These are phyloP conservation scores for Leccinum solheimii DNA, from an alignment of 1,284 basidiomycete species.

Conservation along the genomic window DNA sequence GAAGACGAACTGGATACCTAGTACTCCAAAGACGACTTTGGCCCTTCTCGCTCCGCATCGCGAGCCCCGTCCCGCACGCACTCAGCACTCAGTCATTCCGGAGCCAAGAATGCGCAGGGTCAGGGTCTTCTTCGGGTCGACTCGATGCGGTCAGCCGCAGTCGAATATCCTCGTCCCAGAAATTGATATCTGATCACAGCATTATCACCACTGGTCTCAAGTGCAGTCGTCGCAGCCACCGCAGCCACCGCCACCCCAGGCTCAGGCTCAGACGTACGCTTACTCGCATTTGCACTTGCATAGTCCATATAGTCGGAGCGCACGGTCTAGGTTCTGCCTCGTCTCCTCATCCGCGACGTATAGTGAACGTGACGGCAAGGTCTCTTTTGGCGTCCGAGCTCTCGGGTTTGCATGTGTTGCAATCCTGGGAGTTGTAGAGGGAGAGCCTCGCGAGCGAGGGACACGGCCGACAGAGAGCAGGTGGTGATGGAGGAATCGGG, in stretches of 20 bases:
- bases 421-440: conserved; percentile 27
- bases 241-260: not conserved
- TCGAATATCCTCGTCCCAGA: conserved; percentile 12
- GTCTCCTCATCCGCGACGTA: conserved; percentile 26
- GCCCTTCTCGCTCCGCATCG: not conserved
- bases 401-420: conserved; percentile 19
- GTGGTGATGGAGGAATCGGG: conserved; percentile 6
- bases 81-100: conserved; percentile 31
- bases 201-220: too few species aligned
- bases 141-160: conserved; percentile 27
- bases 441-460: conserved; percentile 18
- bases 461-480: conserved; percentile 21
- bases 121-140: conserved; percentile 14
- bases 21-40: too few species aligned
- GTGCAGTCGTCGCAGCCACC: not conserved
- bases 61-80: conserved; percentile 31
- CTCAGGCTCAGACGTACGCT: not conserved
- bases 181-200: too few species aligned
- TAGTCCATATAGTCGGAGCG: conserved; percentile 26
- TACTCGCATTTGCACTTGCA: not conserved
- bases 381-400: conserved; percentile 27
- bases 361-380: conserved; percentile 31
- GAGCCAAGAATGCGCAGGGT: conserved; percentile 31
- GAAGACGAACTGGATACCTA: conserved; percentile 60
- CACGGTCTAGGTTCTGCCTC: conserved; percentile 27